Percentiles rank a stretch among this genome's conserved stretches.
These are phyloP conservation scores for Athelia psychrophila DNA, from an alignment of 1,284 basidiomycete species.

Conservation along the genomic window DNA sequence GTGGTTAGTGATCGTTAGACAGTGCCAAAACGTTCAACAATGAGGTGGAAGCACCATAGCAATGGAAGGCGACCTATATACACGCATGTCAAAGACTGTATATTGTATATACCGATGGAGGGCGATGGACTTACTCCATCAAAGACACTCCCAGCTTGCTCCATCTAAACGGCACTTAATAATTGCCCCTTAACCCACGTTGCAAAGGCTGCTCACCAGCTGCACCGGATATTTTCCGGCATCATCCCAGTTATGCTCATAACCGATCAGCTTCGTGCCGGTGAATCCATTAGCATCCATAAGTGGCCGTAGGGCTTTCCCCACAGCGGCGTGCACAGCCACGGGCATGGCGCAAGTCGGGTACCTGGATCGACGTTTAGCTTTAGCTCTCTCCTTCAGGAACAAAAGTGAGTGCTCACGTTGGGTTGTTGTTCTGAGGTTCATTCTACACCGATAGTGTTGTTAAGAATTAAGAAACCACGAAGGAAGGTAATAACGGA, in stretches of 20 bases:
- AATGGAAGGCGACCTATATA: constrained; percentile 40
- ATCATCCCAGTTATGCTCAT: constrained; percentile 52
- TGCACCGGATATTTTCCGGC: constrained; percentile 45
- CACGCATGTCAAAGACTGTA: no score
- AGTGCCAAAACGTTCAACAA: no score
- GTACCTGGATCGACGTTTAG: constrained; percentile 22
- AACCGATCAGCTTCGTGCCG: constrained; percentile 45
- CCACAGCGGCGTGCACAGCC: constrained; percentile 43
- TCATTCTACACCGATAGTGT: constrained; percentile 32
- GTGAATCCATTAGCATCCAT: constrained; percentile 48
- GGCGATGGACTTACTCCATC: constrained; percentile 33
- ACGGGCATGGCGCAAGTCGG: constrained; percentile 44
- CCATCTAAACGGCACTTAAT: neutral
- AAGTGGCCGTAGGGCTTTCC: constrained; percentile 38
- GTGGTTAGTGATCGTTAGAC: no score
- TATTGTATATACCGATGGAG: no score
- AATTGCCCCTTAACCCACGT: neutral
- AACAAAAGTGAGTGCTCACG: constrained; percentile 10
- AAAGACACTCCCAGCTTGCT: constrained; percentile 36
- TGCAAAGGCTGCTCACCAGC: constrained; percentile 12
- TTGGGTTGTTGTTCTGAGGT: constrained; percentile 49
- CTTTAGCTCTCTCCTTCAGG: no score
- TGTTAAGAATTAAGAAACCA: neutral
- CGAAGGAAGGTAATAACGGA: neutral
- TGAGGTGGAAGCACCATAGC: constrained; percentile 35